Evolutionary conservation across 139 green algal species (phyloP).

Genomic region (Zygnema cylindricum): DNA sequence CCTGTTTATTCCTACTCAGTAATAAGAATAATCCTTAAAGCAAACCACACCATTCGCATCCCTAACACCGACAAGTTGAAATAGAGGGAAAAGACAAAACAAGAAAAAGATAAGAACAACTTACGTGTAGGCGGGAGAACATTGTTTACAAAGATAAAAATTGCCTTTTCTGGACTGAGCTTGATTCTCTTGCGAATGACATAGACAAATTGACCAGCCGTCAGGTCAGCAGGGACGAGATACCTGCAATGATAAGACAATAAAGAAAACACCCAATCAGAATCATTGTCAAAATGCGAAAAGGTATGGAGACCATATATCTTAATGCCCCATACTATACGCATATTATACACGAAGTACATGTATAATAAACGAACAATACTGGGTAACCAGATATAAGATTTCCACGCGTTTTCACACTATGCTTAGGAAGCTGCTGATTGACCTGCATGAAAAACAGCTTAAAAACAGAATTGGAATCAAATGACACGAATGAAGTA

Average conservation of each 20-base stretch:
- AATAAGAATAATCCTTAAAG: no score
- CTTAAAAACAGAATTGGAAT: not conserved
- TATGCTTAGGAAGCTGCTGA: not conserved
- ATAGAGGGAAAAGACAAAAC: no score
- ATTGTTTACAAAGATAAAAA: conserved; percentile 99
- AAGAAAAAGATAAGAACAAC: no score
- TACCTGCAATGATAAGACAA: conserved; percentile 77
- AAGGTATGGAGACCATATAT: not conserved
- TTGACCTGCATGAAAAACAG: not conserved
- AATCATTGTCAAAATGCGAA: not conserved
- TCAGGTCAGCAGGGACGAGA: conserved; percentile 95
- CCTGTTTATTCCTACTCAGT: no score
- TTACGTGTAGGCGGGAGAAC: conserved; percentile 92
- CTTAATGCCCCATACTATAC: no score
- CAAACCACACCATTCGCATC: no score
- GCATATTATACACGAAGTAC: no score
- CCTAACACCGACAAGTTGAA: no score
- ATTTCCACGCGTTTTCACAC: not conserved
- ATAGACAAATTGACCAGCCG: conserved; percentile 98
- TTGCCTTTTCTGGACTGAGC: conserved; percentile 93
- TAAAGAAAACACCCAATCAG: conserved; percentile 18
- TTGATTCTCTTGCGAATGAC: conserved; percentile 98
- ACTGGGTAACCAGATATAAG: not conserved
- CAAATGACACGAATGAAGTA: not conserved
- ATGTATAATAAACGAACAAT: not conserved